Base-by-base conservation (phyloP, 1,284 basidiomycete species). In the Cutaneotrichosporon sp. region DNA sequence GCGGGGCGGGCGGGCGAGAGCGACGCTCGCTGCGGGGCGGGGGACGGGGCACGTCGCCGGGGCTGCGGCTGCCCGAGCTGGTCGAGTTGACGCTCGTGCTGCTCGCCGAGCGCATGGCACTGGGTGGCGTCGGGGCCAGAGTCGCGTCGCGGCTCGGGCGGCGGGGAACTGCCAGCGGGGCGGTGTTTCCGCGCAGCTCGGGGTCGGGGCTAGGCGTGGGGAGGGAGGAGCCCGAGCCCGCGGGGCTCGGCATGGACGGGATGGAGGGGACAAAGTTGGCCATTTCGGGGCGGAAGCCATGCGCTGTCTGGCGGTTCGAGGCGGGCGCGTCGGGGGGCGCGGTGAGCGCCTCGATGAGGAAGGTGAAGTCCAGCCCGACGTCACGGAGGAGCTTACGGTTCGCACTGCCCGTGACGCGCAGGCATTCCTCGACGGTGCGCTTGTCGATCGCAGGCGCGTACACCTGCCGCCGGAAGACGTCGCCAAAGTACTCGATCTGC, bases 351-450 rank as follows among this genome's bases (percentile, higher is more conserved):
- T 90, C 86, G 25, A 97, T 82, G 18, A 95, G 83, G 80, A 89
- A 93, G 27, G 89, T 88, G 74, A 97, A 97, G 80, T 97, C 93
- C 29, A 97, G 86, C 0, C 93, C 93, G 71, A 89, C 92, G 72
- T 97, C 94, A 80, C 92, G 89, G 14, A 95, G 82, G 2, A 94
- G 84, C 90, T 91, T 92, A 68, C 85, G 86, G 72, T 90, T 91
- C 75, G 95, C 90, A 1, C 83, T 77, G 58, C 87, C 84, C 0
- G 90, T 90, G 34, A 93, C 88, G 46, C 84, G 83, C 59, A 90
- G 79, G 24, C 91, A 89, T 66, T 92, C 89, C 43, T 91, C 84
- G 6, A 92, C 84, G 0, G 87, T 85, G 56, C 83, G 79, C 9
- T 83, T 80, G 53, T 89, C 87, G 13, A 89, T 85, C 65, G 91